Evolutionary conservation across 805 yeast species (phyloP).

Genomic region (Kodamaea fukazawae): DNA sequence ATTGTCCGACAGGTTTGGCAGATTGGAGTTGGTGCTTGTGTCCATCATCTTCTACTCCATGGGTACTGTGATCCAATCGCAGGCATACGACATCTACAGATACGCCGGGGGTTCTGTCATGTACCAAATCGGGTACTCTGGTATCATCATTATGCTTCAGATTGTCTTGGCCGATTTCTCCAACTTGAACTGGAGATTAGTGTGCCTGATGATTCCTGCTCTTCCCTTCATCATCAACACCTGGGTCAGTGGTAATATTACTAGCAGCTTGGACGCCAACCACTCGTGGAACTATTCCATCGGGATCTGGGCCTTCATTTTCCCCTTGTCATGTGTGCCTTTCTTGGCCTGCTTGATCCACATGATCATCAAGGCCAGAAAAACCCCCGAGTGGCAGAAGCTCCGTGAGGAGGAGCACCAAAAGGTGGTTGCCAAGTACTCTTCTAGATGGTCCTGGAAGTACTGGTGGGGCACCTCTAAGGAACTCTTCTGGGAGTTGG

Average conservation of each 20-base stretch:
- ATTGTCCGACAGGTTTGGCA: conserved; percentile 65
- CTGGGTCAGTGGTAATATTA: conserved; percentile 68
- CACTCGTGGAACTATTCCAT: conserved; percentile 68
- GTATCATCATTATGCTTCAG: conserved; percentile 55
- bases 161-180: conserved; percentile 66
- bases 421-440: conserved; percentile 22
- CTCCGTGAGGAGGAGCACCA: conserved; percentile 4
- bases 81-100: conserved; percentile 53
- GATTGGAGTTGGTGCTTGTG: conserved; percentile 49
- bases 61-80: conserved; percentile 64
- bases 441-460: conserved; percentile 17
- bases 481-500: conserved; percentile 58
- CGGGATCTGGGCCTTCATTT: conserved; percentile 77
- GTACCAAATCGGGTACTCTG: conserved; percentile 54
- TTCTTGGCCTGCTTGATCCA: conserved; percentile 50
- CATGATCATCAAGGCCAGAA: conserved; percentile 54
- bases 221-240: conserved; percentile 74
- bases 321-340: conserved; percentile 66
- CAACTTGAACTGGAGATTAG: conserved; percentile 66
- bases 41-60: conserved; percentile 55
- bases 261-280: conserved; percentile 34
- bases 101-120: conserved; percentile 65
- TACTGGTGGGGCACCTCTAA: conserved; percentile 17
- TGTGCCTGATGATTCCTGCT: conserved; percentile 62
- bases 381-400: conserved; percentile 47